These are phyloP conservation scores for Jamesozyma piceae DNA, from an alignment of 805 yeast genomes.

Conservation along the genomic window DNA sequence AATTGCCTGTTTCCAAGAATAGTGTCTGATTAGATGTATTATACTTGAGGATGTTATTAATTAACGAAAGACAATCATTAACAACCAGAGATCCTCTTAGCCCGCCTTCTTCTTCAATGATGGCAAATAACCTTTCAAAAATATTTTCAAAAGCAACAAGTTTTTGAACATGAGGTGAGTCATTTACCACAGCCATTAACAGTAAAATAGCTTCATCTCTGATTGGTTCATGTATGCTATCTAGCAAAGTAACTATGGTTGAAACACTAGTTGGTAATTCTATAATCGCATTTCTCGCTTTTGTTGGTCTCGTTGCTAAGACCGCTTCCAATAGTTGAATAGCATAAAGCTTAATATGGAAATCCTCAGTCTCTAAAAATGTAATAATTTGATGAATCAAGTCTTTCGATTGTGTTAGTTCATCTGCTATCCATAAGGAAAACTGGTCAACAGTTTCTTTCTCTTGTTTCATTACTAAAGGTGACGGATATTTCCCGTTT, in stretches of 20 bases:
- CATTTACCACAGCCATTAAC: conserved; percentile 72
- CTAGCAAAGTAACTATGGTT: conserved; percentile 52
- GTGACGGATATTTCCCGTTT: conserved; percentile 74
- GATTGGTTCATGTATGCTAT: conserved; percentile 69
- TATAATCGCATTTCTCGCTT: conserved; percentile 66
- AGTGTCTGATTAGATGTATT: conserved; percentile 85
- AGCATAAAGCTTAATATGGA: conserved; percentile 71
- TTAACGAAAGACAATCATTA: conserved; percentile 74
- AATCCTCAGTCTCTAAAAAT: conserved; percentile 51
- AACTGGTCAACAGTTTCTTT: conserved; percentile 60
- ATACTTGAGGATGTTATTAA: conserved; percentile 63
- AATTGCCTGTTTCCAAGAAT: conserved; percentile 77
- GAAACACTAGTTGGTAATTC: conserved; percentile 74
- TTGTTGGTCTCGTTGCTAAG: conserved; percentile 61
- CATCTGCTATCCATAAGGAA: conserved; percentile 92
- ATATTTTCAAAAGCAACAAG: conserved; percentile 91
- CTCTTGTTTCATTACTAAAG: conserved; percentile 47
- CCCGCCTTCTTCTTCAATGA: conserved; percentile 82
- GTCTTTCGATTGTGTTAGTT: conserved; percentile 53
- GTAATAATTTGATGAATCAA: conserved; percentile 37
- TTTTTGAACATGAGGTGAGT: conserved; percentile 80
- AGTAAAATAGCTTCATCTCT: conserved; percentile 80
- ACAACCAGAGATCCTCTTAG: conserved; percentile 82
- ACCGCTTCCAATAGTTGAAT: conserved; percentile 79
- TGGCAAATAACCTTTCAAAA: conserved; percentile 70